Evolutionary conservation across 2,329 filamentous ascomycete genomes (phyloP), one percentile per base, ranked within the genome.

Genomic region (Helicocarpus griseus): DNA sequence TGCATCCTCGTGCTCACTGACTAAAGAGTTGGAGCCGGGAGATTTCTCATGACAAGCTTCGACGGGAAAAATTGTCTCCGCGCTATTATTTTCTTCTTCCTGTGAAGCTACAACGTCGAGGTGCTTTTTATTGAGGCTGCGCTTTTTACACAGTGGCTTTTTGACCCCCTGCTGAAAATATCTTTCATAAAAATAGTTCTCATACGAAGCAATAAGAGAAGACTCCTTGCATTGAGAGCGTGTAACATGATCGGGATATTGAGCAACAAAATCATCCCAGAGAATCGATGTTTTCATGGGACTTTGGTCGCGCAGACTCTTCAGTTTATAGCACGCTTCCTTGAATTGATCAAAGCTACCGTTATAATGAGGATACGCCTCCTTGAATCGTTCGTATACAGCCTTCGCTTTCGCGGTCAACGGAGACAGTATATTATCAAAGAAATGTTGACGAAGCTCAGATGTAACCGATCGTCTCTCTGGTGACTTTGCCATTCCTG

Each of bases 181-280:
- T 1, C 63, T 57, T 50, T 69, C 65, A 49, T 74, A 75, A n/a
- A n/a, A n/a, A 47, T 67, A 75, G 1, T 63, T 57, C 50, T 69
- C 65, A 49, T 74, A 75, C 6, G 53, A 36, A 47, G 11, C 31
- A 36, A n/a, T 29, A 21, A 11, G n/a, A 17, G 41, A 31, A 14
- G 17, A 31, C 0, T 36, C 13, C 19, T 21, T 19, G 13, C 4
- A 14, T 47, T 5, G 19, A 19, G 0, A 36, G 35, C 7, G 11
- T 17, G 45, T n/a, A 47, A 36, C 21, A 47, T 74, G 67, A n/a
- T 50, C 48, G 3, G 58, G 62, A 53, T 73, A 75, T 24, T 66
- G 62, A 14, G 61, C 71, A 48, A 75, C 58, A 52, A 72, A 74
- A 55, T 75, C 73, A 58, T 75, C 73, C 68, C 71, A 73, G 13